Base-by-base conservation (phyloP, 2,329 filamentous ascomycete species). In the Aspergillus fijiensis region DNA sequence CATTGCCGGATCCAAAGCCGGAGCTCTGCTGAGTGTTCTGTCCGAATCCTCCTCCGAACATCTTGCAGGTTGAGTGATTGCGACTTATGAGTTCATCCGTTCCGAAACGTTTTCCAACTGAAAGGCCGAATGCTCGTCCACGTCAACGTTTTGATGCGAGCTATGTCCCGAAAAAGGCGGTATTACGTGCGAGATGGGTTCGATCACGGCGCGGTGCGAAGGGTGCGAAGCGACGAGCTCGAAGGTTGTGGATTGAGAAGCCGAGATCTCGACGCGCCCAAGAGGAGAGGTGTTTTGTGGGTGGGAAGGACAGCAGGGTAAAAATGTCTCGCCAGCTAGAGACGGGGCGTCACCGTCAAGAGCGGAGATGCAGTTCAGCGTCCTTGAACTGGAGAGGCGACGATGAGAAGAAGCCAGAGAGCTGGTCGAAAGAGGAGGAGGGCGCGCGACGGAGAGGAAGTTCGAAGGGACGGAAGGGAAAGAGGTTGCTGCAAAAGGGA, bases 31-130 rank as follows among this genome's bases (percentile, higher is more conserved):
- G 76, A 72, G 83, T 86, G 64, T 81, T 82, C 70, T 82, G 81
- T 77, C 85, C 85, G 76, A 89, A 88, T 79, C 85, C 83, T 61
- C 57, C 56, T 6, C 56, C 59, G 25, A 74, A 77, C 73, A 76
- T 77, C 61, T 66, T 75, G 67, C 47, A 66, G 64, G 60, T 66
- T 59, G 65, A 60, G 59, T 61, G 61, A 51, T 60, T 62, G 63
- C 62, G 61, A 55, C 59, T 69, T 66, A 69, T 61, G 62, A 65
- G 68, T 67, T 71, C 71, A 76, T 73, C 63, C 64, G 69, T 69
- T 65, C 63, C 51, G 61, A 60, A n/a, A 45, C 6, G 33, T 51
- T 35, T 21, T 47, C 58, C 31, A 53, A 49, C 35, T 14, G 50
- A 39, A 45, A 45, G 33, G 33, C 35, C 49, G 27, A 45, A 14